phyloP scores from a whole-genome alignment of 768 basidiomycete genomes.

The Solioccasus polychromus region DNA sequence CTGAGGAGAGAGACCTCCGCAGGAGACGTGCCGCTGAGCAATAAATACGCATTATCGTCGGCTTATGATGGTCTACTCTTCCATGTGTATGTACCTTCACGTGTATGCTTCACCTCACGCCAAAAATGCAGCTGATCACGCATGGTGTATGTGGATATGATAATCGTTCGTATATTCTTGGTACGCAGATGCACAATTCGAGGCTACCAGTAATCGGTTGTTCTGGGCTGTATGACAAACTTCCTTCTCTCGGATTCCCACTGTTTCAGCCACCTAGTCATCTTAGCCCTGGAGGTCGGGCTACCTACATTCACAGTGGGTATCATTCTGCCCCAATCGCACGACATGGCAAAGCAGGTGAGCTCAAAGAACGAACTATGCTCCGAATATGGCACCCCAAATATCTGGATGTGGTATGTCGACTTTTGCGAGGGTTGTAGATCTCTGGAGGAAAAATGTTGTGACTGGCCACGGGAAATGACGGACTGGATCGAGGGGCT shows the following conservation, averaged over 20 bases:
- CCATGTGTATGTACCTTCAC: constrained; percentile 14
- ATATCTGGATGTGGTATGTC: constrained; percentile 64
- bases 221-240: constrained; percentile 36
- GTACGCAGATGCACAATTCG: neutral
- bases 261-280: constrained; percentile 83
- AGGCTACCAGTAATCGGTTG: constrained; percentile 47
- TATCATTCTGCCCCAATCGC: constrained; percentile 86
- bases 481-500: constrained; percentile 65
- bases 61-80: constrained; percentile 4
- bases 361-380: constrained; percentile 95
- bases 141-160: constrained; percentile 16
- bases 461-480: constrained; percentile 62
- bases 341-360: constrained; percentile 90
- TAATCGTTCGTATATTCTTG: neutral
- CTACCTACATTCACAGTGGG: constrained; percentile 91
- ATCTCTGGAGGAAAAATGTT: constrained; percentile 66
- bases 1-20: constrained; percentile 92
- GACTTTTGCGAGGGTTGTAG: constrained; percentile 71
- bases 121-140: constrained; percentile 16
- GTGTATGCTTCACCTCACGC: constrained; percentile 18
- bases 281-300: constrained; percentile 71
- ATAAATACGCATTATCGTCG: constrained; percentile 35
- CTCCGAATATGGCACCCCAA: constrained; percentile 90
- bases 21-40: constrained; percentile 77
- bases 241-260: constrained; percentile 83